A percentile compares a stretch with the other conserved stretches of the same genome.
Conservation (phyloP, 371 early-diverging fungal species). For the Rhizopus sp. region DNA sequence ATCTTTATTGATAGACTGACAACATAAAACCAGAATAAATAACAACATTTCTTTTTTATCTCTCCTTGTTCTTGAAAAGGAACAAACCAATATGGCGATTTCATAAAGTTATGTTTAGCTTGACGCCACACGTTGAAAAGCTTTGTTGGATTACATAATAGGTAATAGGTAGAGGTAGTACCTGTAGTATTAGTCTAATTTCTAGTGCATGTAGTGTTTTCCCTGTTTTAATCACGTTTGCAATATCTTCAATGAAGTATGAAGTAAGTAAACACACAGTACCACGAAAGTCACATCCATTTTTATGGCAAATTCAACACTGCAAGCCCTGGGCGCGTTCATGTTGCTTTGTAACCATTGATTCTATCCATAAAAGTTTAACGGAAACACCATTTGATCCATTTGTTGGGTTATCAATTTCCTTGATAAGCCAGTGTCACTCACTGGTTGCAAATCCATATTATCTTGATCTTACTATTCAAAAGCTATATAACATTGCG, state of each 20-base stretch:
- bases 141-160: too few relatives aligned
- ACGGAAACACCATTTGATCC: background rate
- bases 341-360: conserved; percentile 5
- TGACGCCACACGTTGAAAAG: too few relatives aligned
- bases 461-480: background rate
- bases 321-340: conserved; percentile 5
- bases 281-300: background rate
- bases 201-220: too few relatives aligned
- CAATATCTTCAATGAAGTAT: conserved; percentile 5
- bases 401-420: conserved; percentile 9
- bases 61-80: too few relatives aligned
- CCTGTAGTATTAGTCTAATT: too few relatives aligned
- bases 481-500: background rate
- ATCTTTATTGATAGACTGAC: too few relatives aligned
- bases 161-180: too few relatives aligned
- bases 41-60: too few relatives aligned
- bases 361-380: conserved; percentile 8
- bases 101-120: too few relatives aligned
- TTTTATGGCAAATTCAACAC: conserved; percentile 3
- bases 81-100: too few relatives aligned
- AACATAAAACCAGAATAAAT: too few relatives aligned
- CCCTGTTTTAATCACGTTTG: conserved; percentile 7
- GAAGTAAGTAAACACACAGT: conserved; percentile 6
- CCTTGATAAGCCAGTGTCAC: conserved; percentile 4
- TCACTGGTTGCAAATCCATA: conserved; percentile 1